These are phyloP conservation scores for Loxodes magnus DNA, from an alignment of 73 alveolate species.

Conservation along the genomic window DNA sequence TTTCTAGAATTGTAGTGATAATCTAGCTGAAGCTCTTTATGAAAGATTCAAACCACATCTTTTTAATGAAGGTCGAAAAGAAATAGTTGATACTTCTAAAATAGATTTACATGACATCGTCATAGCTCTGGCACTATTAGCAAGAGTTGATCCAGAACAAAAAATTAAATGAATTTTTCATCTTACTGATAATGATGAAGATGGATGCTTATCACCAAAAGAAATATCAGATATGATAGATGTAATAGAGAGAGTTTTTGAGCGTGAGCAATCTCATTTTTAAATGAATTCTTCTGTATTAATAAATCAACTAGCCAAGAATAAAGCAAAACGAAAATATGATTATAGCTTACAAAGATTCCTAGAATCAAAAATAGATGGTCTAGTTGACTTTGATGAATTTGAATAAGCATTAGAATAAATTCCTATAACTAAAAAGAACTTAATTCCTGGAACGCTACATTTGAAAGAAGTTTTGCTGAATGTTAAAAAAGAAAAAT, in stretches of 20 bases:
- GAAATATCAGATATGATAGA: constrained; percentile 4
- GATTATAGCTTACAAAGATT: not conserved
- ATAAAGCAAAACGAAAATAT: constrained; percentile 3
- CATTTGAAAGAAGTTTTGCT: constrained; percentile 1
- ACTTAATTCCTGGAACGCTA: constrained; percentile 1
- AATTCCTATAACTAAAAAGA: not conserved
- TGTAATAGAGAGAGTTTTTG: constrained; percentile 10
- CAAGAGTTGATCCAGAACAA: constrained; percentile 1
- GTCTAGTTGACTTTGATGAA: constrained; percentile 3
- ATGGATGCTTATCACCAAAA: constrained; percentile 11
- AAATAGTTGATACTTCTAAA: not conserved
- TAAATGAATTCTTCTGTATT: not conserved
- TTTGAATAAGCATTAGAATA: not conserved
- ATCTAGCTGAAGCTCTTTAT: not conserved
- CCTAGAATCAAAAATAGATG: constrained; percentile 2
- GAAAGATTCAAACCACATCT: constrained; percentile 1
- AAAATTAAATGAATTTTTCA: not conserved
- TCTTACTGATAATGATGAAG: constrained; percentile 13
- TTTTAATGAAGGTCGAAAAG: not conserved
- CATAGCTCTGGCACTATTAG: constrained; percentile 3
- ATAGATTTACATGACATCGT: constrained; percentile 12
- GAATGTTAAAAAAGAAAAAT: not conserved
- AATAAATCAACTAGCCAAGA: not conserved
- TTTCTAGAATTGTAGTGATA: not conserved
- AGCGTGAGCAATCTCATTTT: constrained; percentile 4